Base-by-base conservation (phyloP, 192 early-diverging fungal species). In the Allomyces macrogynus region DNA sequence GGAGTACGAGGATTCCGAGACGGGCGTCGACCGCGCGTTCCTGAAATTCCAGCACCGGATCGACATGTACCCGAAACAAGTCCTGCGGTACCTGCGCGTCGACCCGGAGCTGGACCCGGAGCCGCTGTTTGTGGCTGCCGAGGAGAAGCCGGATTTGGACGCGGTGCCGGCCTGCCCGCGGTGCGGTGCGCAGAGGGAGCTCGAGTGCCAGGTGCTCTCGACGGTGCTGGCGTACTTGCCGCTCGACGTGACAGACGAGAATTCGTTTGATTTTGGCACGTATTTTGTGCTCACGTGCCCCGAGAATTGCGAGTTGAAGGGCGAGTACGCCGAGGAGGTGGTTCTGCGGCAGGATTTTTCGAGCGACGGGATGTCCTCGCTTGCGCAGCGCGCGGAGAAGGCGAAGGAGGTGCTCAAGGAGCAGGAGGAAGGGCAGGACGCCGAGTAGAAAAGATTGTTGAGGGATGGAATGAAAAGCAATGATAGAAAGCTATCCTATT, bases 211-310 rank as follows among this genome's bases (percentile, higher is more conserved):
- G 75, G 81, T 85, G 67, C 40, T 43, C 23, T 65, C 22, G 14
- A 54, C 66, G 20, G 23, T 43, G n/a, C 22, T 22, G 43, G 60
- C 18, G 43, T 12, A 42, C 32, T 61, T 63, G 16, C 24, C 27
- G 27, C 49, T 96, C 25, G 82, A 91, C 68, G 78, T 92, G 61
- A 77, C 70, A 0, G 78, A 81, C 23, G 65, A 76, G 0, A 72
- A 86, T 66, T 83, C 90, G 12, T 68, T 96, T 26, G 95, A 98
- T 71, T 98, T 89, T 84, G 95, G 95, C 1, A 91, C 89, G 4
- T 68, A 96, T 10, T 75, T 89, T 20, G 75, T 96, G 12, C 96
- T 89, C 70, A 80, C 92, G 23, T 98, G 95, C 72, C 80, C 86
- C 26, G 71, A 76, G 27, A 89, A 87, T 73, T 98, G 95, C 71